Evolutionary conservation across 768 basidiomycete genomes (phyloP).

Genomic region (Ramaria sp.): DNA sequence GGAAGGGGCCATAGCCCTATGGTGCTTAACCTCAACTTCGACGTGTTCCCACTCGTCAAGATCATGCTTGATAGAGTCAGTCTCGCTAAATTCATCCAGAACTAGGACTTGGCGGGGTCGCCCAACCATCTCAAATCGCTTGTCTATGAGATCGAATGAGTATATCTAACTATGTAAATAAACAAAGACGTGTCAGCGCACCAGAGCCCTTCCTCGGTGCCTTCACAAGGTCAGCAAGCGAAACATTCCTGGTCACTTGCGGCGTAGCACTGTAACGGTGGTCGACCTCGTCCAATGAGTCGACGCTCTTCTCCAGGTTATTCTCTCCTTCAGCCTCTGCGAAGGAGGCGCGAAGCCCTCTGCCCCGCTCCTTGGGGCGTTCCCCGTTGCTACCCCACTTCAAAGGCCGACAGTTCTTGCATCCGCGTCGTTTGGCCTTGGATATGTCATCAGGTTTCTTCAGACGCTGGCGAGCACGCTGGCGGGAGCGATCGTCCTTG

Average conservation of each 20-base stretch:
- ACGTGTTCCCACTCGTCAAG: slow-evolving; percentile 8
- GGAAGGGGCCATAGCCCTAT: background rate
- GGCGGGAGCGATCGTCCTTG: slow-evolving; percentile 5
- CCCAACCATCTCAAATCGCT: slow-evolving; percentile 4
- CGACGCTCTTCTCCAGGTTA: background rate
- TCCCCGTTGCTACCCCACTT: background rate
- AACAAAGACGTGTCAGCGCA: background rate
- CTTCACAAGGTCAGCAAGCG: slow-evolving; percentile 6
- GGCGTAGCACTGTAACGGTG: background rate
- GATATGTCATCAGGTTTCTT: slow-evolving; percentile 8
- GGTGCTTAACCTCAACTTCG: background rate
- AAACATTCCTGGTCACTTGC: background rate
- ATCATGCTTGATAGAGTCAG: slow-evolving; percentile 3
- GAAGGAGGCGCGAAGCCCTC: background rate
- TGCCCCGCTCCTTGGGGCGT: background rate
- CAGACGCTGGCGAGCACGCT: slow-evolving; percentile 7
- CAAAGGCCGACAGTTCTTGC: background rate
- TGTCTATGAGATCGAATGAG: background rate
- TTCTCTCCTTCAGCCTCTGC: background rate
- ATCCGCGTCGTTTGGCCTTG: slow-evolving; percentile 5
- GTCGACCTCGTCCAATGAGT: background rate
- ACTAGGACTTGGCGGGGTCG: slow-evolving; percentile 9
- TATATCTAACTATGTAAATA: background rate
- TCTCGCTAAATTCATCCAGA: slow-evolving; percentile 8
- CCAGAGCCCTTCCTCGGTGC: background rate